Evolutionary conservation across 495 filamentous ascomycete genomes (phyloP).

Genomic region (Extremus antarcticus): DNA sequence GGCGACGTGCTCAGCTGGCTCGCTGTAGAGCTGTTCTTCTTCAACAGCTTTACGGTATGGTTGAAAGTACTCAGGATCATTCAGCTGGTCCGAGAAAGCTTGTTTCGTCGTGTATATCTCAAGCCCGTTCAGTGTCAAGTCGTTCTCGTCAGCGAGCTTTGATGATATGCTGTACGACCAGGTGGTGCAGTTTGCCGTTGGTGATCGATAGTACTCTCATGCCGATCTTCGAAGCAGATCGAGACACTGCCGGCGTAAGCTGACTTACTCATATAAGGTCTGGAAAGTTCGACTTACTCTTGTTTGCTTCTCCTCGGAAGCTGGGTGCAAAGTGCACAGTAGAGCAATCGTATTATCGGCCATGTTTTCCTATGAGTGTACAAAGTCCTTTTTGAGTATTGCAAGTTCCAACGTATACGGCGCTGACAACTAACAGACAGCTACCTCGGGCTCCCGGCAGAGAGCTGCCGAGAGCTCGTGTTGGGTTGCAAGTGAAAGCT

Average conservation of each 20-base stretch:
- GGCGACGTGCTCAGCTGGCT: conserved; percentile 8
- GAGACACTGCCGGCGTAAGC: conserved; percentile 4
- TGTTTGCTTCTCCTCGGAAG: conserved; percentile 3
- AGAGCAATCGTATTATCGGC: conserved; percentile 1
- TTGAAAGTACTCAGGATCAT: conserved; percentile 13
- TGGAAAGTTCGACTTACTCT: conserved; percentile 2
- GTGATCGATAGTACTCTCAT: conserved; percentile 14
- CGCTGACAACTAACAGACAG: no score
- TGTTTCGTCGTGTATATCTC: conserved; percentile 15
- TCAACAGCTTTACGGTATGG: conserved; percentile 10
- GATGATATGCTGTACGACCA: conserved; percentile 12
- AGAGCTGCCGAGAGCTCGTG: neutral
- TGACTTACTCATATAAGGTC: neutral
- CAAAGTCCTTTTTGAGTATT: no score
- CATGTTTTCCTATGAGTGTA: neutral
- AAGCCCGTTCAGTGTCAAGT: conserved; percentile 5
- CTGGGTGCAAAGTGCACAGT: conserved; percentile 9
- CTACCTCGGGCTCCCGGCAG: neutral
- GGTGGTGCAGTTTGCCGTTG: conserved; percentile 6
- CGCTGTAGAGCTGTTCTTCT: conserved; percentile 4
- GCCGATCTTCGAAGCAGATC: conserved; percentile 7
- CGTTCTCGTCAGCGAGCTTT: neutral
- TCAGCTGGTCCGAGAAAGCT: conserved; percentile 8
- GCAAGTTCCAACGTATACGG: no score
- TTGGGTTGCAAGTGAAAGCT: no score